A percentile compares a stretch with the other conserved stretches of the same genome.
Evolutionary conservation across 2,329 filamentous ascomycete species (phyloP).

Genomic region (Fusarium pseudonygamai): DNA sequence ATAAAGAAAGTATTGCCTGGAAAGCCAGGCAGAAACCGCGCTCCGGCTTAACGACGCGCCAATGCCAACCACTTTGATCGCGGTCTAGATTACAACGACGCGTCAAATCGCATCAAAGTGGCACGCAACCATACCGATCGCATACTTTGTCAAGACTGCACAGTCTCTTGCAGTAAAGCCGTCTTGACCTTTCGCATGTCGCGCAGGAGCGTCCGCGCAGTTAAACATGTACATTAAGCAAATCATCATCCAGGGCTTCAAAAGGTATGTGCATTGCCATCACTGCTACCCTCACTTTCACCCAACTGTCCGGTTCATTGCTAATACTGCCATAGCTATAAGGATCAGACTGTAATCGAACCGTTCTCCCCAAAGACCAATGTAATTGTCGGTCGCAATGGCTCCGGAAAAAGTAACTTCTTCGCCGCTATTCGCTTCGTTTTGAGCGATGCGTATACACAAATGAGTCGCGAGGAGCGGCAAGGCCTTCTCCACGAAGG

Average conservation of each 20-base stretch:
- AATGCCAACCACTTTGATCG: constrained; percentile 42
- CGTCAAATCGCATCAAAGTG: constrained; percentile 42
- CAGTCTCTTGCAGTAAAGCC: constrained; percentile 38
- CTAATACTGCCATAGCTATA: constrained; percentile 74
- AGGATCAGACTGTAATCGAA: constrained; percentile 98
- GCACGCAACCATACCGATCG: constrained; percentile 32
- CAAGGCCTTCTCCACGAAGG: constrained; percentile 97
- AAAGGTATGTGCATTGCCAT: constrained; percentile 71
- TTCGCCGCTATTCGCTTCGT: constrained; percentile 99
- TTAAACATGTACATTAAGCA: constrained; percentile 96
- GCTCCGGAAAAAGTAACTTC: constrained; percentile 99
- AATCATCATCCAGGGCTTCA: constrained; percentile 99
- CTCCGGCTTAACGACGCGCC: constrained; percentile 39
- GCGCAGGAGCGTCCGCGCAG: constrained; percentile 52
- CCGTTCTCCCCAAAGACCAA: constrained; percentile 98
- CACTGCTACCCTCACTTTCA: neutral
- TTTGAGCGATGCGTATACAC: constrained; percentile 95
- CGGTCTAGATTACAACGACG: constrained; percentile 39
- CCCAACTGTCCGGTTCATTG: constrained; percentile 15
- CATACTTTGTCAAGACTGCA: constrained; percentile 38
- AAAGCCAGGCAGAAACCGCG: constrained; percentile 40
- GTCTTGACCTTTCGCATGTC: constrained; percentile 45
- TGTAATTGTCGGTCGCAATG: constrained; percentile 98
- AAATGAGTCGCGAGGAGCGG: constrained; percentile 94
- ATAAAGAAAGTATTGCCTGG: constrained; percentile 5